Conservation (phyloP, 1,284 basidiomycete species). For the Ustilago tritici region DNA sequence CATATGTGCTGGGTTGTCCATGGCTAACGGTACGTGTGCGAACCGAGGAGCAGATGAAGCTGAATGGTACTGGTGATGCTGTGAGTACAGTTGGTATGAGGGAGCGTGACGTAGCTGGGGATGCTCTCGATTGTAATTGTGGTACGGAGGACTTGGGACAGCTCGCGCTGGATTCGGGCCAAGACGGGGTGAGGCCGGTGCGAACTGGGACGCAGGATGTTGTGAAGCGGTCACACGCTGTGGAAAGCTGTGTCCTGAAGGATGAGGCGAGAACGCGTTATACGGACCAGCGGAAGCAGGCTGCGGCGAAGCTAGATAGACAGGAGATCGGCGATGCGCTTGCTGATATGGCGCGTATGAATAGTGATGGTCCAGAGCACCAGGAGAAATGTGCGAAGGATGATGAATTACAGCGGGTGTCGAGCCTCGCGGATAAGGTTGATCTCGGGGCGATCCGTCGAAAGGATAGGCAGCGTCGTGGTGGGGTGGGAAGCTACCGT, state of each 20-base stretch:
- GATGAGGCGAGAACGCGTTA: not conserved
- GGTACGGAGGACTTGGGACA: not conserved
- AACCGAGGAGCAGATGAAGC: constrained; percentile 12
- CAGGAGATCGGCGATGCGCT: constrained; percentile 4
- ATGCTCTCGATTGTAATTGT: constrained; percentile 16
- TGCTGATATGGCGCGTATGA: constrained; percentile 1
- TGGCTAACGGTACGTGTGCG: constrained; percentile 12
- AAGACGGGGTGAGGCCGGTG: not conserved
- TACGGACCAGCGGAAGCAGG: not conserved
- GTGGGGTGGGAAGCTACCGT: not conserved
- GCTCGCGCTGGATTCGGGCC: not conserved
- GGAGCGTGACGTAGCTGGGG: constrained; percentile 29
- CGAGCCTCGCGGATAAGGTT: constrained; percentile 14
- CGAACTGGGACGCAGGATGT: not conserved
- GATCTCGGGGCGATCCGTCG: not conserved
- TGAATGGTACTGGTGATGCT: not conserved
- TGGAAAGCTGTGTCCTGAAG: not conserved
- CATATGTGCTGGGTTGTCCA: constrained; percentile 45
- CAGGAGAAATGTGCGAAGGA: not conserved
- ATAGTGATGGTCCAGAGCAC: constrained; percentile 3
- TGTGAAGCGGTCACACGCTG: constrained; percentile 9
- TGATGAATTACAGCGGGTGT: constrained; percentile 18
- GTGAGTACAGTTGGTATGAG: constrained; percentile 28
- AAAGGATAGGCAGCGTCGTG: not conserved
- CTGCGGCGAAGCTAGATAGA: not conserved